A percentile compares a stretch with the other conserved stretches of the same genome.
Evolutionary conservation across 148 eudicot genomes (phyloP).

Genomic region (Pouteria glomerata): DNA sequence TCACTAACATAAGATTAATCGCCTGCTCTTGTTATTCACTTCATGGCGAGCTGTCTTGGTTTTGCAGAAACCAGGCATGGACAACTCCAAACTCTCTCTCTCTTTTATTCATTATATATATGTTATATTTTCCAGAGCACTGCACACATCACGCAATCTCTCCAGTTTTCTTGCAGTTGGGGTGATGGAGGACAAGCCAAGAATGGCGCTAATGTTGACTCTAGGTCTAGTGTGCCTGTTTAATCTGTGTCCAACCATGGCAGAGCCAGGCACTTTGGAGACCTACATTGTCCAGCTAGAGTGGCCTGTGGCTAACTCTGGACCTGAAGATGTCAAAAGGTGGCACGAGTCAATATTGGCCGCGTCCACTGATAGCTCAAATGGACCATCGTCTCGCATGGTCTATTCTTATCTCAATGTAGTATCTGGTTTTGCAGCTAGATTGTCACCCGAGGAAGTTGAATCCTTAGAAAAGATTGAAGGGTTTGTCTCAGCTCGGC

Average conservation of each 20-base stretch:
- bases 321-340: neutral
- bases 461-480: constrained; percentile 18
- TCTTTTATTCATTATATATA: no score
- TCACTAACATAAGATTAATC: no score
- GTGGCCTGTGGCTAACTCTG: neutral
- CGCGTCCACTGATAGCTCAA: neutral
- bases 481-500: constrained; percentile 21
- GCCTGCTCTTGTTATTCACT: no score
- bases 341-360: constrained; percentile 20
- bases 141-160: neutral
- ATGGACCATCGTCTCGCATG: constrained; percentile 1
- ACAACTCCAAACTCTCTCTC: no score
- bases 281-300: constrained; percentile 29
- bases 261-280: neutral
- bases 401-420: constrained; percentile 21
- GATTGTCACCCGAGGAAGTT: constrained; percentile 20
- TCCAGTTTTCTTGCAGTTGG: neutral
- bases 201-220: constrained; percentile 1
- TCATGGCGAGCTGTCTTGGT: no score
- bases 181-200: neutral
- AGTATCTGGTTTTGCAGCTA: constrained; percentile 23
- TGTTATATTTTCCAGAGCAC: no score
- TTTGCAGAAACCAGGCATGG: no score
- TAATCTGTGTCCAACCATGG: neutral
- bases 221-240: constrained; percentile 1